A percentile compares a stretch with the other conserved stretches of the same genome.
Evolutionary conservation across 1,284 basidiomycete genomes (phyloP).

Genomic region (Schizophyllum amplum): DNA sequence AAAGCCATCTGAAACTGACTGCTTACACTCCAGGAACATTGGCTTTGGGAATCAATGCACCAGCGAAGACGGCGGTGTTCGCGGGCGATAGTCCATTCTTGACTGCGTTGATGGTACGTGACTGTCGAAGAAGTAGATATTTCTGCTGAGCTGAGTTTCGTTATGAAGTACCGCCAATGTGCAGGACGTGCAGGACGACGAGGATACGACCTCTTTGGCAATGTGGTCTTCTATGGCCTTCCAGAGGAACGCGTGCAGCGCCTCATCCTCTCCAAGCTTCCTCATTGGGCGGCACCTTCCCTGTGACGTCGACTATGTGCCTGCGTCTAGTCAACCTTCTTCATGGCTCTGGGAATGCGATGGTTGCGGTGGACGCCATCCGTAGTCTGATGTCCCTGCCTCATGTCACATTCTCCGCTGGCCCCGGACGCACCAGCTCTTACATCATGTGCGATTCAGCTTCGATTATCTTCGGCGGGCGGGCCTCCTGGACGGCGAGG

Average conservation of each 20-base stretch:
- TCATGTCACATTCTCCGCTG: conserved; percentile 46
- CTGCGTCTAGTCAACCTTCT: conserved; percentile 59
- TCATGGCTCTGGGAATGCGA: conserved; percentile 46
- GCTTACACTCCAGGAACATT: conserved; percentile 38
- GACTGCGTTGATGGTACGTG: conserved; percentile 52
- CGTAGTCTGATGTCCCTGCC: conserved; percentile 46
- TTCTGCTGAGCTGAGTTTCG: conserved; percentile 1
- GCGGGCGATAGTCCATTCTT: conserved; percentile 59
- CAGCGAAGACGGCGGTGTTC: conserved; percentile 58
- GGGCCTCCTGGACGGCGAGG: conserved; percentile 40
- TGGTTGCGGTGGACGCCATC: conserved; percentile 40
- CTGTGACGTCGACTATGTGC: conserved; percentile 54
- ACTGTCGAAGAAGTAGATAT: background rate
- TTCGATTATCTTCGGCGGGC: conserved; percentile 60
- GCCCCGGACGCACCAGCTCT: conserved; percentile 45
- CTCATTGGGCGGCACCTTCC: conserved; percentile 58
- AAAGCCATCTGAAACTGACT: background rate
- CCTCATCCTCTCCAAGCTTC: conserved; percentile 53
- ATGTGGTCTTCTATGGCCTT: conserved; percentile 65
- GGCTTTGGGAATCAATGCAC: conserved; percentile 68
- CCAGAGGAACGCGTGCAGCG: conserved; percentile 54
- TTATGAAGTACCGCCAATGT: conserved; percentile 56
- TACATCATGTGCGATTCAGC: conserved; percentile 62
- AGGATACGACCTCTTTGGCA: conserved; percentile 61
- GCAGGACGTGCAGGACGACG: conserved; percentile 62